Evolutionary conservation across 306 rosid species (phyloP).

Genomic region (Ochetophila trinervis): DNA sequence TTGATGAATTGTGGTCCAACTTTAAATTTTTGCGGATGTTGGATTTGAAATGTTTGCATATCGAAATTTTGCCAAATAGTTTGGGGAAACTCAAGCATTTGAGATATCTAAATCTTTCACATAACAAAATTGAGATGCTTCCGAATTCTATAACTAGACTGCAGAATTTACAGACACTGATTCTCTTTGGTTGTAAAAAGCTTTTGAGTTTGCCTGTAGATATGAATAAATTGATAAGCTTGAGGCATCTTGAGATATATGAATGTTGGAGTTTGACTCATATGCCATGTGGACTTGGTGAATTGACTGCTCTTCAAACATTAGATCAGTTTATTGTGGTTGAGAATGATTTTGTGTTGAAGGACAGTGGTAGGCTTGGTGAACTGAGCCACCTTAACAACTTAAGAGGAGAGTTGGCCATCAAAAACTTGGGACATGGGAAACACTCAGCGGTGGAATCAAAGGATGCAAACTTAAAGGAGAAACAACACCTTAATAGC

Average conservation of each 20-base stretch:
- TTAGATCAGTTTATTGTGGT: neutral
- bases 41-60: neutral
- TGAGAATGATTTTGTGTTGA: neutral
- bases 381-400: constrained; percentile 6
- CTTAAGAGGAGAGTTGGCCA: constrained; percentile 4
- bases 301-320: constrained; percentile 3
- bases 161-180: constrained; percentile 11
- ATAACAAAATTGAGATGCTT: neutral
- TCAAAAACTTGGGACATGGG: neutral
- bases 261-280: rapidly evolving
- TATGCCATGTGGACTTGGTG: constrained; percentile 4
- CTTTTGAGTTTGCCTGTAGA: neutral
- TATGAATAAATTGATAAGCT: neutral
- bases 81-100: constrained; percentile 4
- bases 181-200: rapidly evolving
- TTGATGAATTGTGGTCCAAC: neutral
- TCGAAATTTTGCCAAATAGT: neutral
- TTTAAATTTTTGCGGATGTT: constrained; percentile 21
- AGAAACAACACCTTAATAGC: neutral
- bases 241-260: constrained; percentile 9
- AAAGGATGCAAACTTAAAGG: neutral
- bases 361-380: neutral
- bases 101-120: constrained; percentile 18
- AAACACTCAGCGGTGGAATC: neutral
- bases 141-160: constrained; percentile 13